These are phyloP conservation scores for Amphirosellinia nigrospora DNA, from an alignment of 495 filamentous ascomycete species.

Conservation along the genomic window DNA sequence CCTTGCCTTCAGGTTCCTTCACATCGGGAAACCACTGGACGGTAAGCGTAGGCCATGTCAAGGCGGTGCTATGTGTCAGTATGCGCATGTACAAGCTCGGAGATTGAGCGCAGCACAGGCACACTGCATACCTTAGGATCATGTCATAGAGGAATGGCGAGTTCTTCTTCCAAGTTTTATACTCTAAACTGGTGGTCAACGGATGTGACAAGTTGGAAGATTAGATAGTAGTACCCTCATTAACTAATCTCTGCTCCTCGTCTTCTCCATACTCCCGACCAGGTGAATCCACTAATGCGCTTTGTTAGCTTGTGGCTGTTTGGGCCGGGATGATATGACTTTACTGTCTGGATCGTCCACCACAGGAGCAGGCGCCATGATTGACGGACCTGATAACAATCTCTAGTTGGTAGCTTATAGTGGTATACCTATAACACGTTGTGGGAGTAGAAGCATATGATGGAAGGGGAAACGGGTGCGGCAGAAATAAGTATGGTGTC, in stretches of 20 bases:
- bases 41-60: constrained; percentile 98
- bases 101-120: not conserved
- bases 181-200: constrained; percentile 65
- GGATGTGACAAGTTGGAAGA: not conserved
- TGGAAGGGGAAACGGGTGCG: not conserved
- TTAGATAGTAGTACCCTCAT: constrained; percentile 69
- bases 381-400: constrained; percentile 30
- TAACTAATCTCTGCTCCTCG: constrained; percentile 80
- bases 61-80: constrained; percentile 67
- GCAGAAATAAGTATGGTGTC: not conserved
- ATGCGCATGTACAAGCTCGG: not conserved
- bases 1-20: constrained; percentile 82
- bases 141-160: constrained; percentile 97
- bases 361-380: constrained; percentile 54
- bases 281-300: constrained; percentile 50
- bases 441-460: not conserved
- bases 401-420: not conserved
- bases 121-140: constrained; percentile 68
- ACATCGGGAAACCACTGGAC: constrained; percentile 98
- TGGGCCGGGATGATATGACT: constrained; percentile 17
- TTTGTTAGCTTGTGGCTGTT: constrained; percentile 26
- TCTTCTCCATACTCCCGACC: constrained; percentile 75
- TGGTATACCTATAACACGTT: not conserved
- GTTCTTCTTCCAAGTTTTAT: constrained; percentile 99
- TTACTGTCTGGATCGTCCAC: constrained; percentile 61